A percentile compares a stretch with the other conserved stretches of the same genome.
Conservation (phyloP, 192 early-diverging fungal genomes). For the Coemansia sp. region DNA sequence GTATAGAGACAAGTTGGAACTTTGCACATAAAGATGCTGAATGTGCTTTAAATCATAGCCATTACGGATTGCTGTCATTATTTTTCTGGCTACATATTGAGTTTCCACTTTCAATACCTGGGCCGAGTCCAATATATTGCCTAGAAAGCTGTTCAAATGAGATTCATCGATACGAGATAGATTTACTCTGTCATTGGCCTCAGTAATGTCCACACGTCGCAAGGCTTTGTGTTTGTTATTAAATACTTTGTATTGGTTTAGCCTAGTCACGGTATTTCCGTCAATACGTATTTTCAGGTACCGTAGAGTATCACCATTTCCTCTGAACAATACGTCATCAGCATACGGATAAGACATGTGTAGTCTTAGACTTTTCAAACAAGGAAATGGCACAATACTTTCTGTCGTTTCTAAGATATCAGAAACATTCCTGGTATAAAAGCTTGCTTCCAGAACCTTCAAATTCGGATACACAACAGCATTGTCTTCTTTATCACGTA, state of each 20-base stretch:
- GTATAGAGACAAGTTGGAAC: neutral
- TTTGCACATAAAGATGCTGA: neutral
- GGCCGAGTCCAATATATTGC: neutral
- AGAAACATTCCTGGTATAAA: too few relatives aligned
- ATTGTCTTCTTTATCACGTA: neutral
- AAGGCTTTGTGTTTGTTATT: neutral
- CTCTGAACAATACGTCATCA: constrained; percentile 11
- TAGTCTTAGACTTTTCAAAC: neutral
- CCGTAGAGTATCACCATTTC: constrained; percentile 6
- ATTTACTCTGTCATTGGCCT: neutral
- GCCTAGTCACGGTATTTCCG: neutral
- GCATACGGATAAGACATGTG: neutral
- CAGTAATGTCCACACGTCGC: neutral
- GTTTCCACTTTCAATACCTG: neutral
- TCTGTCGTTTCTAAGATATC: neutral
- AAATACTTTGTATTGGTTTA: neutral
- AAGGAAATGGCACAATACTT: constrained; percentile 2
- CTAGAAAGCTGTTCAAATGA: neutral
- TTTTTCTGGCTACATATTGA: neutral
- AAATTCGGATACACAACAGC: constrained; percentile 5
- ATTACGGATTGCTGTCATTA: neutral
- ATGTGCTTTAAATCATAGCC: neutral
- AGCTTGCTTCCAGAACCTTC: neutral
- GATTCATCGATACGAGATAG: too few relatives aligned
- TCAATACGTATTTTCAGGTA: neutral